Base-by-base conservation (phyloP, 1,139 yeast species). In the Geotrichum carabidarum region DNA sequence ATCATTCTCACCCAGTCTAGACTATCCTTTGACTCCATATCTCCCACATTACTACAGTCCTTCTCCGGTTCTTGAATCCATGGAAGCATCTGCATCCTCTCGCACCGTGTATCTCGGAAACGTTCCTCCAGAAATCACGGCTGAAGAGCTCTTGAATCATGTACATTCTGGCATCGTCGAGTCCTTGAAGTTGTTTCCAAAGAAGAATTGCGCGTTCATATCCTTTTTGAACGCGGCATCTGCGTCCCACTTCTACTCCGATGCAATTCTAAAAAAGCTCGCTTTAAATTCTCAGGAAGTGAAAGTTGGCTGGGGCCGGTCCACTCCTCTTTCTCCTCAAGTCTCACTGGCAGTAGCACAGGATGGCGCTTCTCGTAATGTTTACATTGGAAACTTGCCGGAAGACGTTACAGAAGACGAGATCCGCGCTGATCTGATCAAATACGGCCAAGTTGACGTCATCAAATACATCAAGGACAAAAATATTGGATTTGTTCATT, bases 151-250 rank as follows among this genome's bases (percentile, higher is more conserved):
- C 54, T 76, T 93, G 65, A 91, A 89, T 67, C 93, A 88, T 68
- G 96, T 93, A 32, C 80, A 95, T 62, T 85, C 95, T 35, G 98
- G 98, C 27, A 83, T 90, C 17, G 82, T 93, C 56, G 99, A 93
- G 72, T 82, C 82, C 56, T 83, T 75, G 58, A 73, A 76, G 56
- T 73, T 74, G 56, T 66, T 79, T n/a, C 78, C 81, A 1, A 80
- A 79, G 44, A 79, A 78, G 75, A 60, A 64, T 65, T 59, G 75
- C 67, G 66, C 76, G 63, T 59, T 79, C 78, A 61, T 70, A 64
- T 63, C 75, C 61, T 67, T 82, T 74, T 65, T 82, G 68, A 72
- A 74, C 69, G 63, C 74, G 65, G 58, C 69, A 62, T 46, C 71
- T 63, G 71, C 82, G 56, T 67, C 74, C 58, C 67, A 72, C 64